Base-by-base conservation (phyloP, 345 rosid genomes). In the Lenwebbia sp. region DNA sequence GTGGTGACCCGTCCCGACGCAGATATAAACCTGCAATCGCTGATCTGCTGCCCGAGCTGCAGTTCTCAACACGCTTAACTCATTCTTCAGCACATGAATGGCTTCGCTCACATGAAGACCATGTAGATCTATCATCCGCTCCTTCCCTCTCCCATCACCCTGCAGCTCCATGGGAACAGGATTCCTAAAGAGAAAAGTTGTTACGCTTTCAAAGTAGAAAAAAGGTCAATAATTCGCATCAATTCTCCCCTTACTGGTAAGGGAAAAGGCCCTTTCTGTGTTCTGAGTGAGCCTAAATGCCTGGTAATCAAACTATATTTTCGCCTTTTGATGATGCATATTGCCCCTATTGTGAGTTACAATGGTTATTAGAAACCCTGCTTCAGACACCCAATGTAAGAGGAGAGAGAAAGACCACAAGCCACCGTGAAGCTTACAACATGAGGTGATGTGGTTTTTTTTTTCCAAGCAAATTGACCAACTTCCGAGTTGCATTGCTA, bases 1-100 rank as follows among this genome's bases (percentile, higher is more conserved):
- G 92, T 98, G 98, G 88, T 98, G 99, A 10, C 99, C 99, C 9
- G 98, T 97, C 52, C 99, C 99, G 28, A 97, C 99, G 30, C 97
- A 96, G 87, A 97, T 94, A 88, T 93, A 95, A 74, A 97, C 94
- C 89, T 94, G 99, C 86, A 97, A 91, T 53, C 95, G 96, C 92
- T 96, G 98, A 70, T 93, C 98, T 4, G 96, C 92, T 83, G 95
- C 94, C 75, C 93, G 88, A 56, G 97, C 98, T 23, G 93, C 90
- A 88, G 93, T 92, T 93, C 95, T 93, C 83, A 95, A 87, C 70
- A 94, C 92, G 56, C 93, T 91, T 33, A 96, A 92, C 86, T 96
- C 99, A 13, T 95, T 97, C 92, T 94, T 97, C 89, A 97, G 93
- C 88, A 93, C 90, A 74, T 93, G 95, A 87, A 97, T 87, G 82